phyloP scores from a whole-genome alignment of 768 basidiomycete species.

The Collybia mongolica region DNA sequence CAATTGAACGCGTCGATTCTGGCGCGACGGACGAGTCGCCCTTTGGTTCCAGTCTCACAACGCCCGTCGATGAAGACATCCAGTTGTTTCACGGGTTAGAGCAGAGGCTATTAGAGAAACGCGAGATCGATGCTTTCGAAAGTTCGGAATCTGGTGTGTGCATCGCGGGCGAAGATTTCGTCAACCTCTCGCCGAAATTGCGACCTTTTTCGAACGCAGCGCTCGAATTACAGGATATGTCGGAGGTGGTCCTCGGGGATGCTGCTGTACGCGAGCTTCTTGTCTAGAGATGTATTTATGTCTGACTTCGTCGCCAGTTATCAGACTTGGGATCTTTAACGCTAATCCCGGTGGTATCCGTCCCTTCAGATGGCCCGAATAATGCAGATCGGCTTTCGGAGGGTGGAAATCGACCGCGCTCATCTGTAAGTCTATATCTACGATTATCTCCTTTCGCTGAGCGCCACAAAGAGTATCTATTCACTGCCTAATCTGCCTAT shows the following conservation, averaged over 20 bases:
- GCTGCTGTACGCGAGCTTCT: no score
- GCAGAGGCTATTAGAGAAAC: conserved; percentile 8
- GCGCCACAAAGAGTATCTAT: conserved; percentile 22
- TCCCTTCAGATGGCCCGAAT: background rate
- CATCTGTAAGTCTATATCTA: background rate
- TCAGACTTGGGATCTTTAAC: background rate
- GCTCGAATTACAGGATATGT: background rate
- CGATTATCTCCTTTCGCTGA: background rate
- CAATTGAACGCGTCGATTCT: conserved; percentile 29
- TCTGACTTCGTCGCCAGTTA: background rate
- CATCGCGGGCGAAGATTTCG: background rate
- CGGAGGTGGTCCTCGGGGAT: background rate
- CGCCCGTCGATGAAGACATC: conserved; percentile 36
- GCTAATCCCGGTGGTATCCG: background rate
- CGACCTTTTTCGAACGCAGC: background rate
- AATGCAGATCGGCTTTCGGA: conserved; percentile 12
- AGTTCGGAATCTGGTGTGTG: background rate
- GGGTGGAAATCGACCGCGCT: no score
- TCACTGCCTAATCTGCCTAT: conserved; percentile 27
- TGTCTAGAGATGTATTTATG: no score
- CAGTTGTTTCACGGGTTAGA: conserved; percentile 8
- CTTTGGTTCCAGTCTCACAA: conserved; percentile 38
- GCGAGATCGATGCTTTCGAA: background rate
- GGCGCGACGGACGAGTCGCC: conserved; percentile 40
- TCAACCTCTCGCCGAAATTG: background rate